phyloP scores from a whole-genome alignment of 257 asterid species.

The Striga asiatica region DNA sequence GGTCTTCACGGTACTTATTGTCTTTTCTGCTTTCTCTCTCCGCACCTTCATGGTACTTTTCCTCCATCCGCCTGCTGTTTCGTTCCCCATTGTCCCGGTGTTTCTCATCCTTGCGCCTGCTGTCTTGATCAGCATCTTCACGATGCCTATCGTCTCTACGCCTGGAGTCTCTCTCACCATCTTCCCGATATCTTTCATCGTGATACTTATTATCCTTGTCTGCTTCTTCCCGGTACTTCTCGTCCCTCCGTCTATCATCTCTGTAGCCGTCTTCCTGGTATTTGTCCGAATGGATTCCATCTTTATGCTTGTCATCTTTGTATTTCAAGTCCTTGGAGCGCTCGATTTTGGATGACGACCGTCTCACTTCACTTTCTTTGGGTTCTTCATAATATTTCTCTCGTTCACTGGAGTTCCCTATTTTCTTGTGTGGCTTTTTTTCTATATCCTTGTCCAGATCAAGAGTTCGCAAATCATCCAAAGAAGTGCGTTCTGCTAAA shows the following conservation, averaged over 20 bases:
- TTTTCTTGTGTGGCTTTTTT: constrained; percentile 45
- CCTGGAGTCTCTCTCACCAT: constrained; percentile 44
- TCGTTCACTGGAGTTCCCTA: constrained; percentile 54
- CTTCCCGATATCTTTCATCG: constrained; percentile 49
- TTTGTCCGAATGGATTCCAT: constrained; percentile 40
- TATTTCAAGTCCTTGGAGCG: constrained; percentile 55
- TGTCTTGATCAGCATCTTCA: constrained; percentile 48
- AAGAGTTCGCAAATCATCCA: constrained; percentile 39
- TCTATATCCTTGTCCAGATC: constrained; percentile 60
- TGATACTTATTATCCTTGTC: constrained; percentile 41
- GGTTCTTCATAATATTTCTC: constrained; percentile 47
- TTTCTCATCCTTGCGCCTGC: constrained; percentile 42
- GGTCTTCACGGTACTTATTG: constrained; percentile 49
- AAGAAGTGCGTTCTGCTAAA: constrained; percentile 34
- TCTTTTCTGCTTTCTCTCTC: constrained; percentile 45
- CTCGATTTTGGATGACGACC: constrained; percentile 51
- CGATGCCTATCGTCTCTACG: constrained; percentile 47
- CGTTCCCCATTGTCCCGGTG: constrained; percentile 43
- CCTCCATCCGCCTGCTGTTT: constrained; percentile 47
- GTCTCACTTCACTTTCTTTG: constrained; percentile 51
- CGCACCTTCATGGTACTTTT: constrained; percentile 39
- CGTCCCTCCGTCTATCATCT: constrained; percentile 56
- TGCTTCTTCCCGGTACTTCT: constrained; percentile 44
- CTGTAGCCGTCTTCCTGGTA: constrained; percentile 47
- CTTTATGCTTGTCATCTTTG: constrained; percentile 60